Evolutionary conservation across 306 rosid genomes (phyloP).

Genomic region (Castanea crenata): DNA sequence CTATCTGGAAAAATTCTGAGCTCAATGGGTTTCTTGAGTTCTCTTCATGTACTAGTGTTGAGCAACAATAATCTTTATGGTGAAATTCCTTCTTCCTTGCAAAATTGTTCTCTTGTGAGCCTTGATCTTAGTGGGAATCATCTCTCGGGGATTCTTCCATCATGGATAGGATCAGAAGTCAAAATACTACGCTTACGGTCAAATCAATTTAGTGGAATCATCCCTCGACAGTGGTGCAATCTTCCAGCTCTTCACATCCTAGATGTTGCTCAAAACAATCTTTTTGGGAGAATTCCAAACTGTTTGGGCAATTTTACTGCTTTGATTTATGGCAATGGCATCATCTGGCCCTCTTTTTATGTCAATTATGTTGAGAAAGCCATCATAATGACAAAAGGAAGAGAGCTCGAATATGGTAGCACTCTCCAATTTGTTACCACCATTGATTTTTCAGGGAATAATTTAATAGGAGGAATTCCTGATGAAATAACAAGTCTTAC

Average conservation of each 20-base stretch:
- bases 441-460: background rate
- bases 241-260: too few species aligned
- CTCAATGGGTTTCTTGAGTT: background rate
- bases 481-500: too few species aligned
- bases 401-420: background rate
- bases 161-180: slow-evolving; percentile 6
- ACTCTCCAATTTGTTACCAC: too few species aligned
- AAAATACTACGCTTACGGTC: background rate
- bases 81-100: slow-evolving; percentile 1
- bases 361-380: too few species aligned
- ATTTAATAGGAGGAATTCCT: too few species aligned
- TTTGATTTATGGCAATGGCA: too few species aligned
- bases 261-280: too few species aligned
- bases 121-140: slow-evolving; percentile 23
- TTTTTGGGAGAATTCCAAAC: too few species aligned
- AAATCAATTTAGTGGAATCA: slow-evolving; percentile 16
- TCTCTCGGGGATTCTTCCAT: background rate
- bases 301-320: background rate
- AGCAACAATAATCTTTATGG: background rate
- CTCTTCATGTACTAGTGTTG: background rate
- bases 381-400: too few species aligned
- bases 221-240: background rate
- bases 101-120: background rate
- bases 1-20: background rate
- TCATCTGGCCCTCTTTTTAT: too few species aligned